Evolutionary conservation across 2,329 filamentous ascomycete species (phyloP), one percentile per base, ranked within the genome.

Genomic region (Gaeumannomyces sp.): DNA sequence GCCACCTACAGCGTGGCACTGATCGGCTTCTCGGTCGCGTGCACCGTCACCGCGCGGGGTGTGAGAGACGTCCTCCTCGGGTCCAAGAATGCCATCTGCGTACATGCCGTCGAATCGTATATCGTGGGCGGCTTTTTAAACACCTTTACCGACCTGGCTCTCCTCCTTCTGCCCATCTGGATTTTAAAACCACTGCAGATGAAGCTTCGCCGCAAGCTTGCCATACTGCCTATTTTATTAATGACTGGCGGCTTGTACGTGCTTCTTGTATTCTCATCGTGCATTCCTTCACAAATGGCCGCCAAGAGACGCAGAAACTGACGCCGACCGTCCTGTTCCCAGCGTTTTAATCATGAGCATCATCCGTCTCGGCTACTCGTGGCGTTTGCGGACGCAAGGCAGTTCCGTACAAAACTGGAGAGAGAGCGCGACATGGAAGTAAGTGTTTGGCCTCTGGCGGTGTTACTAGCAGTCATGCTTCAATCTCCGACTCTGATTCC

Each of bases 241-340:
- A 60, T 60, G 59, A 25, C 59, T 8, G 59, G 59, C 35, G 59
- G 59, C 35, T 60, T 60, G 59, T 60, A 35, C 35, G 59, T 60
- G 35, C 25, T 60, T 22, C 27, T 14, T 22, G n/a, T 29, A 14
- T 6, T 11, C 14, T 31, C 28, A 10, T 33, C n/a, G 22, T 33
- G 5, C n/a, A 4, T 19, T 31, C 27, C 19, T 8, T 19, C 5
- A 10, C 10, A 16, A 22, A 16, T 33, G 28, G 59, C 8, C 3
- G 4, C n/a, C 2, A n/a, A 33, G 33, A n/a, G 11, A 6, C 28
- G 19, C 4, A 59, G 1, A 27, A 11, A 28, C 59, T 60, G 33
- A 60, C 28, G 10, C 11, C 16, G 4, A 60, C 11, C 19, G 59
- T 8, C 19, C 11, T 60, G 4, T 8, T n/a, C 29, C 8, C 29